A percentile compares a stretch with the other conserved stretches of the same genome.
These are phyloP conservation scores for Claviceps pazoutovae DNA, from an alignment of 2,329 filamentous ascomycete species.

Conservation along the genomic window DNA sequence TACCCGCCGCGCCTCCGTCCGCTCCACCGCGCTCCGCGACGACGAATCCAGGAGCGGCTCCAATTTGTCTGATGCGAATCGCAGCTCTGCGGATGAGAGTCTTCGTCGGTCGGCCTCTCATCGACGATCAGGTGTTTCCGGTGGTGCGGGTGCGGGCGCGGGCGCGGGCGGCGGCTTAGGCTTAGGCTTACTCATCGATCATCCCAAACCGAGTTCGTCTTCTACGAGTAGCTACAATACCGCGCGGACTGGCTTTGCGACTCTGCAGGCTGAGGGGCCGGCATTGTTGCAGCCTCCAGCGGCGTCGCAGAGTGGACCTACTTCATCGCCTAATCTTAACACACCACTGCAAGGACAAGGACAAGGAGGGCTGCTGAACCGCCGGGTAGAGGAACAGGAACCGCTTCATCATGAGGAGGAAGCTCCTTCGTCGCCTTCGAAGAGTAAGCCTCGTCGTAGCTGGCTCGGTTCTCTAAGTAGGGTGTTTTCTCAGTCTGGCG, in stretches of 20 bases:
- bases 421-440: slow-evolving; percentile 41
- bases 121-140: neutral
- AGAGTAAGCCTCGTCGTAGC: slow-evolving; percentile 40
- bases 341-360: too few relatives aligned
- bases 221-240: slow-evolving; percentile 37
- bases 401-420: slow-evolving; percentile 9
- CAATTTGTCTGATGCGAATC: slow-evolving; percentile 40
- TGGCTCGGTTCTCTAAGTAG: slow-evolving; percentile 58
- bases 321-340: too few relatives aligned
- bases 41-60: slow-evolving; percentile 41
- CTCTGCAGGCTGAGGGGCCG: slow-evolving; percentile 40
- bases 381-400: slow-evolving; percentile 18
- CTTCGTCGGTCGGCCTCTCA: slow-evolving; percentile 21
- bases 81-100: slow-evolving; percentile 28
- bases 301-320: slow-evolving; percentile 6
- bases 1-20: slow-evolving; percentile 22
- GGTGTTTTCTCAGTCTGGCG: slow-evolving; percentile 38
- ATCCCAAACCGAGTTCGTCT: slow-evolving; percentile 24
- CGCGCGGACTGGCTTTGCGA: slow-evolving; percentile 37
- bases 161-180: too few relatives aligned
- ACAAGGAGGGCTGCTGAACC: too few relatives aligned
- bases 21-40: slow-evolving; percentile 22
- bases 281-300: slow-evolving; percentile 21
- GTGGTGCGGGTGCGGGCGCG: too few relatives aligned
- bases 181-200: slow-evolving; percentile 7